These are phyloP conservation scores for Mallotus japonicus DNA, from an alignment of 441 rosid species.

Conservation along the genomic window DNA sequence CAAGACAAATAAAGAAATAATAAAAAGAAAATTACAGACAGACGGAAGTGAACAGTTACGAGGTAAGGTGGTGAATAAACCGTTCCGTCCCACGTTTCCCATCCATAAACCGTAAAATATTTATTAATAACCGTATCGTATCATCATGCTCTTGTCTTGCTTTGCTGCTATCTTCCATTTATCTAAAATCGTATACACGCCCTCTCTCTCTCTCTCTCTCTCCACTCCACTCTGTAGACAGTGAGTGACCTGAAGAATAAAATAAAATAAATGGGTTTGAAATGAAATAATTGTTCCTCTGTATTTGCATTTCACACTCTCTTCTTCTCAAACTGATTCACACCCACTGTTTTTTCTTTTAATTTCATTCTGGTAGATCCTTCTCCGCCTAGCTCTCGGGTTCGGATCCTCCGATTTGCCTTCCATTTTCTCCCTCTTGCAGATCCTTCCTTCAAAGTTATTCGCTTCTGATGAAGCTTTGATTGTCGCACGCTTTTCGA, in stretches of 20 bases:
- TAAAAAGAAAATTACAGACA: not conserved
- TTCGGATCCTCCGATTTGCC: slow-evolving; percentile 37
- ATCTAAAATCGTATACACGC: no score
- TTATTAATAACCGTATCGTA: slow-evolving; percentile 20
- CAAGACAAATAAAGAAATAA: no score
- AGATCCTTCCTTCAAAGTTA: slow-evolving; percentile 33
- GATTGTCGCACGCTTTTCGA: slow-evolving; percentile 33
- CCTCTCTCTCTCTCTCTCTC: no score
- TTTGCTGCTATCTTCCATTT: no score
- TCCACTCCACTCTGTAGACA: no score
- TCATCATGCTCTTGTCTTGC: no score
- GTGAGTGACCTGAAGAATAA: no score
- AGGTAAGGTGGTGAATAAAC: not conserved
- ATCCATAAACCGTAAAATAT: no score
- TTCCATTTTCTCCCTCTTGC: not conserved
- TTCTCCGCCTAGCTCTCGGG: slow-evolving; percentile 8
- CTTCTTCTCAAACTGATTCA: no score
- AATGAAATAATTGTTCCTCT: no score
- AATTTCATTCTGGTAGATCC: slow-evolving; percentile 12
- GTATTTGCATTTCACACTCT: not conserved
- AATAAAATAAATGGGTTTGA: no score
- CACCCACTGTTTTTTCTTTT: no score
- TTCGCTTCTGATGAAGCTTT: slow-evolving; percentile 37
- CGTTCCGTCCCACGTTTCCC: not conserved
- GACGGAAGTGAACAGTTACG: not conserved